Conservation (phyloP, 352 stramenopile genomes). For the Phytopythium mirpurense region DNA sequence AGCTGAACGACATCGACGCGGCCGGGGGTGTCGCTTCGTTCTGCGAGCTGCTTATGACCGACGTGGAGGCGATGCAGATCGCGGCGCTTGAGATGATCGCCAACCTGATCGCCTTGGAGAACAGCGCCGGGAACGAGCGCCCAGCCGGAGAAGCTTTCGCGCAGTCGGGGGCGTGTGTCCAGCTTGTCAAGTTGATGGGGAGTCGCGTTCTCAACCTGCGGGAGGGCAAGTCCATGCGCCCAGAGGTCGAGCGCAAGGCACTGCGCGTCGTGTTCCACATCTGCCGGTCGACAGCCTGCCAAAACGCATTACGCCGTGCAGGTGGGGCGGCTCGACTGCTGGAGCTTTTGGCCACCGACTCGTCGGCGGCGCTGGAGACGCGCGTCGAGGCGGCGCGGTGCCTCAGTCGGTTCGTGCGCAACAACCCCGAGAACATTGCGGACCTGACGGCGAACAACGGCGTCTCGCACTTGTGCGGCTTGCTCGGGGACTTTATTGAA, state of each 20-base stretch:
- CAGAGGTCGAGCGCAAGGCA: slow-evolving; percentile 65
- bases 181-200: slow-evolving; percentile 59
- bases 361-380: slow-evolving; percentile 38
- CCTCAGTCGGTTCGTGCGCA: slow-evolving; percentile 64
- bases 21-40: slow-evolving; percentile 73
- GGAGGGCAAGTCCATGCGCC: slow-evolving; percentile 28
- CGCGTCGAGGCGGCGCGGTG: slow-evolving; percentile 67
- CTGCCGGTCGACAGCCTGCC: slow-evolving; percentile 52
- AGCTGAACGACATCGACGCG: slow-evolving; percentile 82
- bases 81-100: slow-evolving; percentile 65
- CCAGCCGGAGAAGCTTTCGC: slow-evolving; percentile 59
- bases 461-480: slow-evolving; percentile 39
- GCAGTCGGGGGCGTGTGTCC: slow-evolving; percentile 44
- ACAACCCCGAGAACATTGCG: slow-evolving; percentile 68
- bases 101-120: slow-evolving; percentile 72
- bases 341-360: slow-evolving; percentile 54
- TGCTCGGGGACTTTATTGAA: slow-evolving; percentile 56
- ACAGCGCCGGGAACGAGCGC: slow-evolving; percentile 61
- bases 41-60: slow-evolving; percentile 53
- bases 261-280: slow-evolving; percentile 74
- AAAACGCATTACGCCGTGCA: slow-evolving; percentile 61
- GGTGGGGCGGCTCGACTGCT: slow-evolving; percentile 42
- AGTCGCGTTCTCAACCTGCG: slow-evolving; percentile 56
- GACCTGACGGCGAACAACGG: slow-evolving; percentile 56
- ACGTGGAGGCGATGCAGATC: slow-evolving; percentile 50